Conservation (phyloP, 2,329 filamentous ascomycete species). For the Pseudogymnoascus sp. region DNA sequence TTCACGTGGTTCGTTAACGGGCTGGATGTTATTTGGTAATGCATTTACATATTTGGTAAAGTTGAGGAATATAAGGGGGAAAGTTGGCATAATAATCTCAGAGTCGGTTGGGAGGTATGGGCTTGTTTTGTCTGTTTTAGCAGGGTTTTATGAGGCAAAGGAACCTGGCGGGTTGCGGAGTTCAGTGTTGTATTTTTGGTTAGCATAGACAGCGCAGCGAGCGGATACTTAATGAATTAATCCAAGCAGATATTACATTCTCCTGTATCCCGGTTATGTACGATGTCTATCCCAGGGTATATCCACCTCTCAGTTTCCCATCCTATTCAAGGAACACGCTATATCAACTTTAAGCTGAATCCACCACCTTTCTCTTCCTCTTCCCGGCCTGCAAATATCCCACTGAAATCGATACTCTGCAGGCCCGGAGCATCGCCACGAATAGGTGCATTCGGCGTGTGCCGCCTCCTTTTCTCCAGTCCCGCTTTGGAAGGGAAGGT, state of each 20-base stretch:
- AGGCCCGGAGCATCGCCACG: slow-evolving; percentile 57
- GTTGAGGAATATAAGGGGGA: not conserved
- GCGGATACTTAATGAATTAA: slow-evolving; percentile 6
- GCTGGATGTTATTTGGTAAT: slow-evolving; percentile 27
- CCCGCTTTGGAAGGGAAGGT: slow-evolving; percentile 95
- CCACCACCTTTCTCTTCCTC: slow-evolving; percentile 59
- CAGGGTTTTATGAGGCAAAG: slow-evolving; percentile 4
- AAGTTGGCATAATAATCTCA: slow-evolving; percentile 7
- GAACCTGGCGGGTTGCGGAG: not conserved
- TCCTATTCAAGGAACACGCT: not conserved
- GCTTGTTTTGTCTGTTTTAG: not conserved
- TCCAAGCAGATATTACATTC: not conserved
- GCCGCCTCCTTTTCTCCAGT: slow-evolving; percentile 69
- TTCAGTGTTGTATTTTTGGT: not conserved
- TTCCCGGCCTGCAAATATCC: slow-evolving; percentile 62
- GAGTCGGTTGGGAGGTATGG: not conserved
- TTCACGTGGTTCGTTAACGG: slow-evolving; percentile 60
- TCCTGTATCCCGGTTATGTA: not conserved
- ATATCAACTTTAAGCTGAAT: slow-evolving; percentile 58
- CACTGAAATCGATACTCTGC: slow-evolving; percentile 56
- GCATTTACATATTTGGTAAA: not conserved
- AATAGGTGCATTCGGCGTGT: slow-evolving; percentile 76
- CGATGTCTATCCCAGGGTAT: slow-evolving; percentile 6
- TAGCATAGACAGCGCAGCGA: not conserved
- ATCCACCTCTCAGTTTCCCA: slow-evolving; percentile 1